Base-by-base conservation (phyloP, 768 basidiomycete species). In the Amylocystis lapponica region DNA sequence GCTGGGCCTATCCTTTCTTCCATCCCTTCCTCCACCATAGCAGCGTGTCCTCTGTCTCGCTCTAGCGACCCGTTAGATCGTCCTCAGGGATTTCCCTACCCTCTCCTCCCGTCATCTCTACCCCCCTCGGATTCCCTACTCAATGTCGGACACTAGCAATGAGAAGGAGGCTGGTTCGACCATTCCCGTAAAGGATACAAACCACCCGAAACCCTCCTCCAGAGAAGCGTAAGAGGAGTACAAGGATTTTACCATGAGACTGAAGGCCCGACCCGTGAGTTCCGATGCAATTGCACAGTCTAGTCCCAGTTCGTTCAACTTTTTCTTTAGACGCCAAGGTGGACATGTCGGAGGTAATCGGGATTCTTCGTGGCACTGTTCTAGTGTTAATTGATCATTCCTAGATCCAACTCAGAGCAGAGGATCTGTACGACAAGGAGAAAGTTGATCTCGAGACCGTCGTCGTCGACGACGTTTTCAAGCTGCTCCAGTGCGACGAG, bases 361-460 rank as follows among this genome's bases (percentile, higher is more conserved):
- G 31, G 2, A 22, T 23, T 25, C 25, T 41, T 22, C 27, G n/a
- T 21, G n/a, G 19, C 34, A 14, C n/a, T n/a, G n/a, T n/a, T n/a
- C n/a, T n/a, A n/a, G n/a, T n/a, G n/a, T n/a, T n/a, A n/a, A 14
- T 42, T 32, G 7, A 20, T 25, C 17, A 21, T 40, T 43, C n/a
- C 13, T 43, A 73, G 79, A 93, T 94, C 48, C 86, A 92, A 66
- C 76, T 94, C 55, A 91, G 83, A 64, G 89, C 90, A 3, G 91
- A 93, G 66, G 91, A 94, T 64, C 68, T 93, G 38, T 97, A 96
- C 64, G 93, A 96, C 68, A 95, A 95, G 72, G 95, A 98, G 69
- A 98, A 98, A 73, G 95, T 98, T 67, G 95, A 98, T 67, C 75
- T 98, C 47, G 95, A 97, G 74, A 94, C 92, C 17, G 85, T 98